Base-by-base conservation (phyloP, 768 basidiomycete species). In the Boletus rex-veris region DNA sequence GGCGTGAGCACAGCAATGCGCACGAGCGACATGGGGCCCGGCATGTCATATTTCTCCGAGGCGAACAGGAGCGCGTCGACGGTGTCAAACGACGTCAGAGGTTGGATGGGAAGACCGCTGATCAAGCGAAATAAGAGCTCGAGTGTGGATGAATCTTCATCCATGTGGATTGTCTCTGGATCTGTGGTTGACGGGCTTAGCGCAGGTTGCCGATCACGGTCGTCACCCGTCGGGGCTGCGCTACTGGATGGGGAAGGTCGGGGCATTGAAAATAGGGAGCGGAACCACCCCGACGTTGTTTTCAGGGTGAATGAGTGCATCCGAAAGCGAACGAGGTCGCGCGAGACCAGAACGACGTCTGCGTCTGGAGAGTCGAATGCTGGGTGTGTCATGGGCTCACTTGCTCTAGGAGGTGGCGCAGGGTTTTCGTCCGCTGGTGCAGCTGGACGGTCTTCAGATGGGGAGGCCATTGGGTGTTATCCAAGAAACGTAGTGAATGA, bases 31-130 rank as follows among this genome's bases (percentile, higher is more conserved):
- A 75, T 71, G 2, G 84, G 82, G 0, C 85, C 85, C 0, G 80
- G 77, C 81, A 85, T 86, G 35, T 86, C 85, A 64, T 86, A 87
- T 61, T 85, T 85, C 62, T 87, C 84, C 0, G 84, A 80, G 0
- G 83, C 82, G 50, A 77, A 82, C 12, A 86, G 69, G n/a, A 87
- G 61, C 4, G 75, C 66, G 50, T 87, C 84, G 48, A 86, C 68
- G 31, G 68, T 55, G 58, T 84, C 83, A 63, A 79, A 81, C 1
- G 79, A 78, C 36, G 72, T 70, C 24, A 83, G 68, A 4, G 69
- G 65, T 14, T 76, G 71, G 15, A 86, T 74, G 0, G 81, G 73
- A 11, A 84, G 73, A 9, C 85, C 85, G 45, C 80, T 83, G 21
- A 81, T 73, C 80, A 86, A 84, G 56, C 78, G 78, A 4, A 87